Percentiles rank a stretch among this genome's conserved stretches.
phyloP scores from a whole-genome alignment of 1,284 basidiomycete species.

The Cutaneotrichosporon curvatum region DNA sequence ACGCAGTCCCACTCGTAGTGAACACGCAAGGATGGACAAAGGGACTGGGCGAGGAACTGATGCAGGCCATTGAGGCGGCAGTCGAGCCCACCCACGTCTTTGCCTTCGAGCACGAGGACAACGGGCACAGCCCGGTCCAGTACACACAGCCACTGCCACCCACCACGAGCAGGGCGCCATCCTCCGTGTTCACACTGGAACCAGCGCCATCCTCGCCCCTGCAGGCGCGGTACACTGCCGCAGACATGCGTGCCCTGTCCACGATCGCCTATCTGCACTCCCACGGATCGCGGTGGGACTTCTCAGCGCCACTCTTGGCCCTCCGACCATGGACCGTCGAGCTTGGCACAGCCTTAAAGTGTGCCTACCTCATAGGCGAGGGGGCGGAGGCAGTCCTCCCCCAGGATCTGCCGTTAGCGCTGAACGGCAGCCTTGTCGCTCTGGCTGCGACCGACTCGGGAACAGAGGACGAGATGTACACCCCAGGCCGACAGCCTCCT shows the following conservation, averaged over 20 bases:
- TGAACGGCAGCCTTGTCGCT: conserved; percentile 76
- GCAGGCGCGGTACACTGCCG: conserved; percentile 55
- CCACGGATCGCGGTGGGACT: conserved; percentile 56
- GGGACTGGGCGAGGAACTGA: conserved; percentile 80
- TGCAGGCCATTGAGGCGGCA: conserved; percentile 60
- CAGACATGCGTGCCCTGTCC: conserved; percentile 65
- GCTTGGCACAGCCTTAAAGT: conserved; percentile 51
- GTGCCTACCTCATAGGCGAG: conserved; percentile 59
- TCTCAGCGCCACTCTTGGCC: conserved; percentile 60
- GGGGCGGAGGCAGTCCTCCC: conserved; percentile 66
- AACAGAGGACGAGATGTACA: conserved; percentile 50
- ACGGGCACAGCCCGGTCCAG: conserved; percentile 18
- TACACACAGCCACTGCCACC: conserved; percentile 14
- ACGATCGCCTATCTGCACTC: conserved; percentile 75
- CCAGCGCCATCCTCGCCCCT: conserved; percentile 40
- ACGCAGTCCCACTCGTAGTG: conserved; percentile 72
- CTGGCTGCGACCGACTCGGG: conserved; percentile 50
- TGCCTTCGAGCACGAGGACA: conserved; percentile 46
- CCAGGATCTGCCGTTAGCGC: conserved; percentile 59
- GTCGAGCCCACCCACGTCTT: conserved; percentile 62
- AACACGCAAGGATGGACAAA: conserved; percentile 98
- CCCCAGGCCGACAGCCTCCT: conserved; percentile 49
- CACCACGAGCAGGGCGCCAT: not conserved
- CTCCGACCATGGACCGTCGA: conserved; percentile 62
- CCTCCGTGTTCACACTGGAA: conserved; percentile 20